A percentile compares a stretch with the other conserved stretches of the same genome.
Evolutionary conservation across 2,329 filamentous ascomycete genomes (phyloP).

Genomic region (Colletotrichum lindemuthianum): DNA sequence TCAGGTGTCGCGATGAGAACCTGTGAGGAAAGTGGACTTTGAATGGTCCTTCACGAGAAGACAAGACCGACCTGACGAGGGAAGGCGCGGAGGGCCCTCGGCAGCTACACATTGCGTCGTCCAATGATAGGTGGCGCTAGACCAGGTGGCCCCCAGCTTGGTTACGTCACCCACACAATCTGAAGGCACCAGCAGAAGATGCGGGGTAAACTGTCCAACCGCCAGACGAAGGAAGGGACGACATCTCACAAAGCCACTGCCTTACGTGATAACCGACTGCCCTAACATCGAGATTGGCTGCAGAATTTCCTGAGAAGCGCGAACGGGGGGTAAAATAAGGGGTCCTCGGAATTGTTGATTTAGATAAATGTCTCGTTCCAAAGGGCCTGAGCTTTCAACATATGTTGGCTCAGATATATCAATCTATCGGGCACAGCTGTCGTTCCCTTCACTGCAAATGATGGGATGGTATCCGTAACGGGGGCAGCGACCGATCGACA

Average conservation of each 20-base stretch:
- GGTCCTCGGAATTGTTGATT: not conserved
- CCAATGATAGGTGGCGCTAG: slow-evolving; percentile 22
- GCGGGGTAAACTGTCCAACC: slow-evolving; percentile 32
- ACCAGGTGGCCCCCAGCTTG: slow-evolving; percentile 29
- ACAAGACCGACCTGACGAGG: not conserved
- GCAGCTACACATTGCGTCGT: slow-evolving; percentile 1
- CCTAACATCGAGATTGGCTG: slow-evolving; percentile 9
- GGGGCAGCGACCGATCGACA: too few relatives aligned
- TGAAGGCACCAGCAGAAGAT: slow-evolving; percentile 6
- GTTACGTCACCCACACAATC: slow-evolving; percentile 35
- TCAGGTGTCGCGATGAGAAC: too few relatives aligned
- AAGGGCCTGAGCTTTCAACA: too few relatives aligned
- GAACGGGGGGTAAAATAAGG: slow-evolving; percentile 6
- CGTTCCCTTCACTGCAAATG: not conserved
- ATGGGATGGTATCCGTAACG: too few relatives aligned
- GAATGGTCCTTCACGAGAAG: too few relatives aligned
- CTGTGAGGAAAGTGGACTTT: slow-evolving; percentile 8
- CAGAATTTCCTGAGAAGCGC: slow-evolving; percentile 1
- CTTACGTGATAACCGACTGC: not conserved
- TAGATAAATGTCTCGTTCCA: not conserved
- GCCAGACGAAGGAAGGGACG: slow-evolving; percentile 25
- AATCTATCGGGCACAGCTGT: not conserved
- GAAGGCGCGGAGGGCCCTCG: slow-evolving; percentile 26
- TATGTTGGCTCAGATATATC: too few relatives aligned
- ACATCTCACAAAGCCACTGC: slow-evolving; percentile 13